Evolutionary conservation across 768 basidiomycete genomes (phyloP), one percentile per base, ranked within the genome.

Genomic region (Candolleomyces aberdarensis): DNA sequence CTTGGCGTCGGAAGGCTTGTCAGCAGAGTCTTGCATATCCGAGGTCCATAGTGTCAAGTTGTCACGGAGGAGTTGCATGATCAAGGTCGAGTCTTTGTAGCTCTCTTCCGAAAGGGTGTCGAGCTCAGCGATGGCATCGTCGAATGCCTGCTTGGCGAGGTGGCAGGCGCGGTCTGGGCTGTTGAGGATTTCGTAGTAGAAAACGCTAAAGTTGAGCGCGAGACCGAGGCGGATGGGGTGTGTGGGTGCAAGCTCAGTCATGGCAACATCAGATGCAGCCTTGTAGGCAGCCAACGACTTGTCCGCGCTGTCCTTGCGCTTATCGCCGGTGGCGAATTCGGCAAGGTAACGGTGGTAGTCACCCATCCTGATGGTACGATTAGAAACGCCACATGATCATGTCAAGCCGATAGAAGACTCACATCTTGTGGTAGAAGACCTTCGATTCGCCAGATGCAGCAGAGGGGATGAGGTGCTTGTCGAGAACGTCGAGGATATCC

Each of bases 401-500:
- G 55, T 40, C 48, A 49, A 57, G 20, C 14, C 10, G 40, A 31
- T 52, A 39, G 15, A 49, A 22, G 22, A 58, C 92, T 64, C 68
- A 95, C 94, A 97, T 95, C 88, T 98, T 98, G 86, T 96, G 95
- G 83, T 98, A 98, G 86, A 98, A 98, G 60, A 98, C 96, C 82
- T 97, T 96, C 61, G 91, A 94, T 79, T 98, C 96, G 72, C 96
- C 95, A 60, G 93, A 90, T 63, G 93, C 94, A 56, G 96, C 96
- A 11, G 94, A 96, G 64, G 95, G 95, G 69, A 94, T 97, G 70
- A 98, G 89, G 83, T 97, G 95, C 82, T 96, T 94, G 77, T 96
- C 94, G 67, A 98, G 91, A 56, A 98, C 94, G 64, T 92, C 88
- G 69, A 98, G 91, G 71, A 98, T 97, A 74, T 98, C 95, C 80